phyloP scores from a whole-genome alignment of 371 early-diverging fungal genomes.

The Apophysomyces elegans region DNA sequence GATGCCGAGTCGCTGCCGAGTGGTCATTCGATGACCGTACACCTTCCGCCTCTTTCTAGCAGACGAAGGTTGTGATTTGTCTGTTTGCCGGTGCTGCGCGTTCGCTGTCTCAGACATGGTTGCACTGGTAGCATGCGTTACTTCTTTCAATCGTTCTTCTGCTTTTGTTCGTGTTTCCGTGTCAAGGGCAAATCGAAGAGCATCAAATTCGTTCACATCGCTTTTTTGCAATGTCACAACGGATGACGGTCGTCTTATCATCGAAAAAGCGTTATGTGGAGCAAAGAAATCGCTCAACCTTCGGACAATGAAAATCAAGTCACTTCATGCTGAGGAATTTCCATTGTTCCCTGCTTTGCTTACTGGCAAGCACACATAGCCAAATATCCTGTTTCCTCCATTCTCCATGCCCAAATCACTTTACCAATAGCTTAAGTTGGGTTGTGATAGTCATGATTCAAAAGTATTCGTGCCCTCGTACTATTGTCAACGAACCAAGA shows the following conservation, averaged over 20 bases:
- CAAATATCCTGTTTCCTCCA: too few relatives aligned
- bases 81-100: slow-evolving; percentile 6
- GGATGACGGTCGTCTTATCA: slow-evolving; percentile 21
- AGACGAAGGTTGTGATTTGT: slow-evolving; percentile 5
- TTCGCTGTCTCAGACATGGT: not conserved
- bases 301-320: too few relatives aligned
- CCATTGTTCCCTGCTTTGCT: too few relatives aligned
- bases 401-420: too few relatives aligned
- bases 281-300: too few relatives aligned
- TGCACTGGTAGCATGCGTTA: not conserved
- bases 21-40: slow-evolving; percentile 7
- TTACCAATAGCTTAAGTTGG: too few relatives aligned
- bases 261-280: not conserved
- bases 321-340: too few relatives aligned
- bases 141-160: slow-evolving; percentile 6
- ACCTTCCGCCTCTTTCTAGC: slow-evolving; percentile 11
- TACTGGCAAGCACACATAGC: too few relatives aligned
- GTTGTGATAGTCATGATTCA: too few relatives aligned
- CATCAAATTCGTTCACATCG: slow-evolving; percentile 22
- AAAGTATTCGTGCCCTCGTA: too few relatives aligned
- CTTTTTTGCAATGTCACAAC: slow-evolving; percentile 15
- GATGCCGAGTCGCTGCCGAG: slow-evolving; percentile 10
- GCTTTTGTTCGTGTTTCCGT: slow-evolving; percentile 12
- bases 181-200: slow-evolving; percentile 2
- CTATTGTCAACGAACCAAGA: too few relatives aligned